Base-by-base conservation (phyloP, 1,284 basidiomycete species). In the Ceratobasidium sp. region DNA sequence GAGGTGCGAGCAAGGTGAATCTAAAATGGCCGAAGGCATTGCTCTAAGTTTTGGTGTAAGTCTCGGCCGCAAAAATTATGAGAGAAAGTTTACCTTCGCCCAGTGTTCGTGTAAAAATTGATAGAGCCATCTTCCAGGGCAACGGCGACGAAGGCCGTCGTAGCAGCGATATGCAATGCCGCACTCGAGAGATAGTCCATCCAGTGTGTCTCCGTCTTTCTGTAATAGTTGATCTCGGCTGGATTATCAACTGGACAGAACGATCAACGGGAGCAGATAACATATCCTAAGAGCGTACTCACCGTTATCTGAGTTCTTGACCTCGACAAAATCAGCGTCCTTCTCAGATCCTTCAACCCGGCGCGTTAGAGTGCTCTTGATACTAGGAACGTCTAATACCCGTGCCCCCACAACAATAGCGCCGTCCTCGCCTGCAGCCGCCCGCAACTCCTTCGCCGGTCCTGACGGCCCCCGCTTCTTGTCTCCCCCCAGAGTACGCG, bases 111-210 rank as follows among this genome's bases (percentile, higher is more conserved):
- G 82, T 97, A 97, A 2, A 96, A 88, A 77, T 87, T 88, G 22
- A 98, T 83, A 3, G 87, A 87, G 0, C 93, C 93, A 80, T 97
- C 94, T 77, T 91, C 87, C 83, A 89, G 87, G 0, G 89, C 93
- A 1, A 89, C 92, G 1, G 94, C 96, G 76, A 90, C 91, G 80
- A 95, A 95, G 1, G 80, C 80, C 1, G 82, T 80, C 0, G 93
- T 92, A 0, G 90, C 89, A 0, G 89, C 89, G 41, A 94, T 81
- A 0, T 87, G 84, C 4, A 97, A 81, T 5, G 89, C 89, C 6
- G 91, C 90, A 0, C 88, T 88, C 0, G 93, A 89, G 8, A 96
- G 80, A 82, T 93, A 98, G 82, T 98, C 96, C 66, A 96, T 81
- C 96, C 97, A 99, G 69, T 92, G 88, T 7, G 90, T 82, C 88